Evolutionary conservation across 2,329 filamentous ascomycete genomes (phyloP), one percentile per base, ranked within the genome.

Genomic region (Geosmithia putterillii): DNA sequence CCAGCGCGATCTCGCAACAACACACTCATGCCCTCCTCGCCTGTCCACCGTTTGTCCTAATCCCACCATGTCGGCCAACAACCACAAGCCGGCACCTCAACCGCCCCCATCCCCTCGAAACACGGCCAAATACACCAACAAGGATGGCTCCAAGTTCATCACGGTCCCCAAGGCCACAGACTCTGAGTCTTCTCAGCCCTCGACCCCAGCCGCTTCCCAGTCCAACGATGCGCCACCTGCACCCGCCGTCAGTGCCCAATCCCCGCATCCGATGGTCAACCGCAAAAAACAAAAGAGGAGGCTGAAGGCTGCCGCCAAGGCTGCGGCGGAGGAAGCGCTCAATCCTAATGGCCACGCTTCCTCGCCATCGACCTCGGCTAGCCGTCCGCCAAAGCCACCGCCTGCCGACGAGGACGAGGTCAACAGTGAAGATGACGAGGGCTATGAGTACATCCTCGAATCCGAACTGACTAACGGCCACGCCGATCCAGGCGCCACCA

Each of bases 241-340:
- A 51, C 35, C 42, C 17, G 15, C 23, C 14, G 35, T 36, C n/a
- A n/a, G n/a, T 19, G 7, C 17, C 49, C 36, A 41, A 35, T 10
- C 40, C 12, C 53, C 62, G 40, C 64, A 69, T 38, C 69, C 68
- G 38, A 57, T 70, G 8, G 82, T 89, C 42, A 95, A 95, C 65
- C 80, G 86, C 58, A 95, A 95, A 72, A 96, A 95, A 70, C 85
- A 92, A 62, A 95, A 95, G 71, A 79, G 89, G 52, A 78, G 89
- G 51, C 83, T 86, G 57, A 95, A 95, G 64, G 84, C 83, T 28
- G 83, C 86, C 25, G 82, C 81, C 47, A 77, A 82, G 57, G 76
- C 76, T 23, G 77, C 69, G 37, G 65, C 65, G 5, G 60, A 64
- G 44, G 52, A 58, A 21, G 53, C 53, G 20, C 52, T 55, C 25